These are phyloP conservation scores for Handroanthus guayacan DNA, from an alignment of 257 asterid genomes.

Conservation along the genomic window DNA sequence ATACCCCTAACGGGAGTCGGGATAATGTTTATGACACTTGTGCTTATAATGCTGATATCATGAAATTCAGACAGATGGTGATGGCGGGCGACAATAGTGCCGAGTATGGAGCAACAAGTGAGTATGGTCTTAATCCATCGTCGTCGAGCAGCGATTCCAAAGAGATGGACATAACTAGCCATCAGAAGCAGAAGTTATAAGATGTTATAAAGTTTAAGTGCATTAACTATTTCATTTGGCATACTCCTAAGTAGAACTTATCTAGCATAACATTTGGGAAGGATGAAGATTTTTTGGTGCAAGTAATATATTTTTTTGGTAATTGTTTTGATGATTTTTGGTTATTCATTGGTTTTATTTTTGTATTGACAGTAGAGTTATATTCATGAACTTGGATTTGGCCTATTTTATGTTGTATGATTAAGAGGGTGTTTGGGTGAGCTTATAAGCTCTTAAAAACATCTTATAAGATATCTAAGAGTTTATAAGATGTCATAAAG, in stretches of 20 bases:
- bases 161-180: slow-evolving; percentile 19
- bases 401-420: too few relatives aligned
- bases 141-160: slow-evolving; percentile 52
- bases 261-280: slow-evolving; percentile 16
- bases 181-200: not conserved
- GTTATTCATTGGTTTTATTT: too few relatives aligned
- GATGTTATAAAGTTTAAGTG: not conserved
- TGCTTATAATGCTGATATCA: slow-evolving; percentile 88
- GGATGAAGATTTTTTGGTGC: not conserved
- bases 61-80: slow-evolving; percentile 79
- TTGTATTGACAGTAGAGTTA: too few relatives aligned
- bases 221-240: not conserved
- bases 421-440: too few relatives aligned
- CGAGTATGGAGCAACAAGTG: slow-evolving; percentile 63
- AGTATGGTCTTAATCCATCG: slow-evolving; percentile 62
- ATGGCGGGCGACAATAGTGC: slow-evolving; percentile 56
- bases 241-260: not conserved
- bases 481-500: too few relatives aligned
- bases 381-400: too few relatives aligned
- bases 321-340: too few relatives aligned
- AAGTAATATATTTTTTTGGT: not conserved
- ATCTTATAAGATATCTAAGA: too few relatives aligned
- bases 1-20: slow-evolving; percentile 28
- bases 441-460: too few relatives aligned
- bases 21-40: slow-evolving; percentile 56